Evolutionary conservation across 75 land plant genomes (phyloP), one percentile per base, ranked within the genome.

Genomic region (Cryptomeria japonica): DNA sequence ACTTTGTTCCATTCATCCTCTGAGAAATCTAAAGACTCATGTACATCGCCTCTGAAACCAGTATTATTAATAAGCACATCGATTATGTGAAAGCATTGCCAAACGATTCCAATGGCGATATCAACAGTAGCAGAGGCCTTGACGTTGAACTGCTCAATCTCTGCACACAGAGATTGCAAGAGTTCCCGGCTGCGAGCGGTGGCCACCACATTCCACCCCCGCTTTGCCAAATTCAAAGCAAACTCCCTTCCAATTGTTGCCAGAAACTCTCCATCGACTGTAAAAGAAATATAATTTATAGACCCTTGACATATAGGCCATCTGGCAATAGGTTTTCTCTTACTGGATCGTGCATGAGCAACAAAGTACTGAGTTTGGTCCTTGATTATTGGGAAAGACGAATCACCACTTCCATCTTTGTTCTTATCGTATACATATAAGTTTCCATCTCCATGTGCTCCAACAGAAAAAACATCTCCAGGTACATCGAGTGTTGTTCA

Each of bases 361-460:
- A 98, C 97, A 87, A 91, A 92, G 91, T 95, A 98, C 87, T 95
- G 98, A 58, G 96, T 92, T 79, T 87, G 91, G 87, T 97, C 99
- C 91, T 95, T 98, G 85, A 97, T 93, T 80, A 92, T 92, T 44
- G 99, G 96, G 87, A 98, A 98, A 14, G 99, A 94, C 46, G 95
- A 93, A 90, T 98, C 99, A 78, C 93, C 96, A 85, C 94, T 93
- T 61, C 95, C 99, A 91, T 98, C 99, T 87, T 98, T 98, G 87
- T 87, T 95, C 99, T 98, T 98, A 73, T 98, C 99, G 91, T 98
- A 98, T 19, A 98, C 92, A 85, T 94, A 98, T 78, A 98, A 86
- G 87, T 97, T 98, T 38, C 99, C 99, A 94, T 98, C 99, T 41
- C 95, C 96, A 95, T 98, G 99, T 86, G 94, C 99, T 85, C 93